phyloP scores from a whole-genome alignment of 306 rosid genomes.

The Betula pendula region DNA sequence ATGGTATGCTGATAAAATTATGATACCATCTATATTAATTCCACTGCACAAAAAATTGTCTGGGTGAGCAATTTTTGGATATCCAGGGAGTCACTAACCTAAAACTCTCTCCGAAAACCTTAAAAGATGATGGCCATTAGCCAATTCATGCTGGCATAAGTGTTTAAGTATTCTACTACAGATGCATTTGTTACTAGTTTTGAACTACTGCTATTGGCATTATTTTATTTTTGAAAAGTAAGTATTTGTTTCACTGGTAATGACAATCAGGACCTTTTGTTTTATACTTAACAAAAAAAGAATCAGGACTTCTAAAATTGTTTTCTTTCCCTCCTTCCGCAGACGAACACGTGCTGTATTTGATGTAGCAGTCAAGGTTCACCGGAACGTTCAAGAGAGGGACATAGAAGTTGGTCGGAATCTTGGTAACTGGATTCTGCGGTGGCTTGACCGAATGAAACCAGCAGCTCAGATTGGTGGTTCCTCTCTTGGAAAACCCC shows the following conservation, averaged over 20 bases:
- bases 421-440: slow-evolving; percentile 73
- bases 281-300: not conserved
- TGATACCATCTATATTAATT: too few species aligned
- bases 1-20: too few species aligned
- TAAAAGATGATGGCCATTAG: too few species aligned
- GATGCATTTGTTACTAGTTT: not conserved
- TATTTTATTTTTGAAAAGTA: not conserved
- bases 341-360: slow-evolving; percentile 75
- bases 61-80: too few species aligned
- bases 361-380: slow-evolving; percentile 66
- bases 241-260: not conserved
- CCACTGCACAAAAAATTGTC: too few species aligned
- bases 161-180: not conserved
- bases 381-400: slow-evolving; percentile 72
- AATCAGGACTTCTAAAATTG: not conserved
- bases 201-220: not conserved
- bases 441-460: slow-evolving; percentile 70
- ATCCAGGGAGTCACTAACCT: too few species aligned
- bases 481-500: slow-evolving; percentile 22
- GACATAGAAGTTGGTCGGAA: slow-evolving; percentile 85
- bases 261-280: not conserved
- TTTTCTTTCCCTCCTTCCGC: slow-evolving; percentile 13
- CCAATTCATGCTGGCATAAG: too few species aligned
- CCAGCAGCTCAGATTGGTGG: slow-evolving; percentile 86
- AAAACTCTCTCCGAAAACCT: too few species aligned